Conservation (phyloP, 192 early-diverging fungal species). For the Coemansia sp. region DNA sequence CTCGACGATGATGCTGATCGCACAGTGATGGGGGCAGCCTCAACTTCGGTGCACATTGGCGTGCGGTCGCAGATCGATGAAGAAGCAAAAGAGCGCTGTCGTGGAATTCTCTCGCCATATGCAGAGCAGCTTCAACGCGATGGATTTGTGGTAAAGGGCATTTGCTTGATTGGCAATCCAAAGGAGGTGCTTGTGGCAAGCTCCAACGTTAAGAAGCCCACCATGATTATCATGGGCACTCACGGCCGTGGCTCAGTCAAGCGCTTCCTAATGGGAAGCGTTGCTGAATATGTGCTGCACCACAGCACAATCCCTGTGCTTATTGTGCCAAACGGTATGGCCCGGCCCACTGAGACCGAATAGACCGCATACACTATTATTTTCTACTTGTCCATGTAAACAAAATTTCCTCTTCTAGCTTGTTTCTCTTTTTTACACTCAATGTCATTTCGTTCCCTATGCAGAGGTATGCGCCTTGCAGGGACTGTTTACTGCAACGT, state of each 20-base stretch:
- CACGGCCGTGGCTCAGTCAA: constrained; percentile 65
- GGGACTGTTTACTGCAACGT: background rate
- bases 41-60: background rate
- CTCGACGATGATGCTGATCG: constrained; percentile 2
- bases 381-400: background rate
- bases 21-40: background rate
- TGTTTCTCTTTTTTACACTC: background rate
- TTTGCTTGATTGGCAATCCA: constrained; percentile 52
- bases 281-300: constrained; percentile 67
- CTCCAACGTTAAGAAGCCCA: constrained; percentile 57
- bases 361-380: background rate
- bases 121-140: constrained; percentile 48
- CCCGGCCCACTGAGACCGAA: constrained; percentile 22
- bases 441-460: background rate
- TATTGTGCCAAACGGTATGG: constrained; percentile 58
- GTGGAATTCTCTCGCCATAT: constrained; percentile 39
- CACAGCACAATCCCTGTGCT: constrained; percentile 67
- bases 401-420: background rate
- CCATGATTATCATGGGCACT: constrained; percentile 69
- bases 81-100: constrained; percentile 49
- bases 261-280: constrained; percentile 66
- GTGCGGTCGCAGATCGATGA: constrained; percentile 31
- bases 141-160: constrained; percentile 53
- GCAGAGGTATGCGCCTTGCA: background rate
- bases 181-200: constrained; percentile 54